These are phyloP conservation scores for Parastagonospora avenae DNA, from an alignment of 2,329 filamentous ascomycete genomes.

Conservation along the genomic window DNA sequence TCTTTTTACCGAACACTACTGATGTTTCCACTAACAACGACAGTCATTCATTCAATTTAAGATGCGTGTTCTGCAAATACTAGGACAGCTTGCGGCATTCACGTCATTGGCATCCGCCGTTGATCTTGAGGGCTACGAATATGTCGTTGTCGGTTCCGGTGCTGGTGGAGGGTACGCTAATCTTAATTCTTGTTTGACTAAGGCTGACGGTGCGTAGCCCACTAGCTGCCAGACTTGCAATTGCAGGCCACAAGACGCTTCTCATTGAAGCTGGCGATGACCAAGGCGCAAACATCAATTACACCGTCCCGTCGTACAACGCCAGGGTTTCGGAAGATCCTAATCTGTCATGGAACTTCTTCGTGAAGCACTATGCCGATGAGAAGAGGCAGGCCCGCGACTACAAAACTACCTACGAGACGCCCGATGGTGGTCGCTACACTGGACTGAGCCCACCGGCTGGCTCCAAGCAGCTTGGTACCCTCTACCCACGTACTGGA, in stretches of 20 bases:
- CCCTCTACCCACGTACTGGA: slow-evolving; percentile 63
- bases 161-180: slow-evolving; percentile 33
- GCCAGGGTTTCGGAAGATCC: slow-evolving; percentile 61
- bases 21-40: slow-evolving; percentile 8
- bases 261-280: slow-evolving; percentile 67
- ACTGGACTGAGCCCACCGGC: slow-evolving; percentile 58
- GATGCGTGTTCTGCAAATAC: slow-evolving; percentile 30
- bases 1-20: background rate
- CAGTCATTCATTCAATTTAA: slow-evolving; percentile 11
- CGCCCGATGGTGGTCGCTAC: slow-evolving; percentile 47
- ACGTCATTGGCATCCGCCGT: slow-evolving; percentile 30
- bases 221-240: slow-evolving; percentile 60
- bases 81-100: slow-evolving; percentile 24
- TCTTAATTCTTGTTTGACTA: background rate
- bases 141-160: slow-evolving; percentile 64
- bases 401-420: slow-evolving; percentile 64
- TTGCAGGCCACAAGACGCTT: slow-evolving; percentile 64
- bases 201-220: slow-evolving; percentile 13
- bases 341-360: slow-evolving; percentile 66
- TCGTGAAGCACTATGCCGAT: slow-evolving; percentile 65
- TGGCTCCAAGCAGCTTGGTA: slow-evolving; percentile 59
- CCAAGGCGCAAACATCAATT: slow-evolving; percentile 56
- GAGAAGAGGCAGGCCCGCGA: slow-evolving; percentile 59
- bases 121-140: slow-evolving; percentile 58
- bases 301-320: slow-evolving; percentile 61